Evolutionary conservation across 306 rosid genomes (phyloP).

Genomic region (Glycine tomentella): DNA sequence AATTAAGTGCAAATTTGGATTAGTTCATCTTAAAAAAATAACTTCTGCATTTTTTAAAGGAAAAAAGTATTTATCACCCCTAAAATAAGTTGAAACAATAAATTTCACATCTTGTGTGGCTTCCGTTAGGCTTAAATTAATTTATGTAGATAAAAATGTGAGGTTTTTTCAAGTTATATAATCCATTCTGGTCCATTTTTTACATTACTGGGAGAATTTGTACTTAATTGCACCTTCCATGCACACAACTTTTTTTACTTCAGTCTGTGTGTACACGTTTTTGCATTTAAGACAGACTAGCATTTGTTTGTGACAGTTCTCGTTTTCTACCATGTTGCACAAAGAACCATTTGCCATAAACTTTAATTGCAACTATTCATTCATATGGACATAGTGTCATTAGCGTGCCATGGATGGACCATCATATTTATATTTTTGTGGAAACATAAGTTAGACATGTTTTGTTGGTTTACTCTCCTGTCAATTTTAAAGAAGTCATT

Average conservation of each 20-base stretch:
- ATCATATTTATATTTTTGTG: conserved; percentile 38
- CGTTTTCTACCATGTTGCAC: conserved; percentile 35
- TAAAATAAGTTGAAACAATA: neutral
- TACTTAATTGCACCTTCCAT: conserved; percentile 27
- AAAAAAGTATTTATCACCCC: neutral
- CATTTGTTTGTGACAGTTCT: conserved; percentile 32
- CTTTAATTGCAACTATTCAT: conserved; percentile 35
- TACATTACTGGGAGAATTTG: conserved; percentile 17
- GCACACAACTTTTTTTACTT: conserved; percentile 10
- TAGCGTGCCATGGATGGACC: conserved; percentile 39
- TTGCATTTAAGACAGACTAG: conserved; percentile 19
- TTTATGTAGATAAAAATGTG: conserved; percentile 44
- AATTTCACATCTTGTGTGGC: too few species aligned
- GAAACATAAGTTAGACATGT: conserved; percentile 2
- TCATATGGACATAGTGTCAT: conserved; percentile 39
- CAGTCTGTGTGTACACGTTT: conserved; percentile 28
- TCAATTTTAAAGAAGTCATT: conserved; percentile 27
- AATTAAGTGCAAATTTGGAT: conserved; percentile 39
- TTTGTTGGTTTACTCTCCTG: conserved; percentile 29
- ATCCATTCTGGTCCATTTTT: conserved; percentile 31
- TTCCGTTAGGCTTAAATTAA: conserved; percentile 43
- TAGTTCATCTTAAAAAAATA: conserved; percentile 34
- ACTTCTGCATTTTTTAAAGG: neutral
- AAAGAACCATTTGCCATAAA: conserved; percentile 40
- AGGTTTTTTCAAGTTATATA: conserved; percentile 46